phyloP scores from a whole-genome alignment of 2,329 filamentous ascomycete species.

The Didymosphaeria variabile region DNA sequence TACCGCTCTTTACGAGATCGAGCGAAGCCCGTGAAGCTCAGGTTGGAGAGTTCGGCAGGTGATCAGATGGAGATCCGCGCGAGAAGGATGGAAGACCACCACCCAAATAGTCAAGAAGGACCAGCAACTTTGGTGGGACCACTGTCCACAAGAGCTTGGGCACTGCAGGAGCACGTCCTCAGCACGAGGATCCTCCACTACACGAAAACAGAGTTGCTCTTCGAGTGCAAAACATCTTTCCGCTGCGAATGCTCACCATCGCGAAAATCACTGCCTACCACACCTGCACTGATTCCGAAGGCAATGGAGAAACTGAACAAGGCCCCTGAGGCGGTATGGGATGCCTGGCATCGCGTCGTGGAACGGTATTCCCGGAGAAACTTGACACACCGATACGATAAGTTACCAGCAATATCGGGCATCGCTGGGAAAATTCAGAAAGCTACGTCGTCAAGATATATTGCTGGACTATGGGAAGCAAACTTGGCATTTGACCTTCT shows the following conservation, averaged over 20 bases:
- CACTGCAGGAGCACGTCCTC: slow-evolving; percentile 45
- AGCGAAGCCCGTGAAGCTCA: slow-evolving; percentile 35
- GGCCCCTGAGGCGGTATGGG: slow-evolving; percentile 27
- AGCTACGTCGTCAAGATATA: slow-evolving; percentile 40
- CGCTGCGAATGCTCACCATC: slow-evolving; percentile 45
- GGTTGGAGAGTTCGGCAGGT: slow-evolving; percentile 36
- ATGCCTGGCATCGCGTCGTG: slow-evolving; percentile 45
- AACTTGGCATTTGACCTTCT: slow-evolving; percentile 43
- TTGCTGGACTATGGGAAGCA: slow-evolving; percentile 45
- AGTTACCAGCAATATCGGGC: slow-evolving; percentile 45
- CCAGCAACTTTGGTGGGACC: slow-evolving; percentile 39
- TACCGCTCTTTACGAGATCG: slow-evolving; percentile 36
- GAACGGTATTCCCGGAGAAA: slow-evolving; percentile 39
- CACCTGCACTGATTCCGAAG: slow-evolving; percentile 43
- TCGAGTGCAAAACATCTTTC: slow-evolving; percentile 44
- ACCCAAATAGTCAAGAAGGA: slow-evolving; percentile 32
- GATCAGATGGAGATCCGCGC: slow-evolving; percentile 38
- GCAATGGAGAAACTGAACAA: slow-evolving; percentile 37
- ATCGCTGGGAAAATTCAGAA: slow-evolving; percentile 44
- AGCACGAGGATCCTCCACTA: slow-evolving; percentile 46
- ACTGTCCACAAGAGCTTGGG: slow-evolving; percentile 42
- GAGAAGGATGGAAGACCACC: slow-evolving; percentile 38
- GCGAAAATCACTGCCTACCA: slow-evolving; percentile 37
- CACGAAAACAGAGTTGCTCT: slow-evolving; percentile 44
- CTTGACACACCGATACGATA: slow-evolving; percentile 40